Evolutionary conservation across 768 basidiomycete species (phyloP), one percentile per base, ranked within the genome.

Genomic region (Lenzites betulinus): DNA sequence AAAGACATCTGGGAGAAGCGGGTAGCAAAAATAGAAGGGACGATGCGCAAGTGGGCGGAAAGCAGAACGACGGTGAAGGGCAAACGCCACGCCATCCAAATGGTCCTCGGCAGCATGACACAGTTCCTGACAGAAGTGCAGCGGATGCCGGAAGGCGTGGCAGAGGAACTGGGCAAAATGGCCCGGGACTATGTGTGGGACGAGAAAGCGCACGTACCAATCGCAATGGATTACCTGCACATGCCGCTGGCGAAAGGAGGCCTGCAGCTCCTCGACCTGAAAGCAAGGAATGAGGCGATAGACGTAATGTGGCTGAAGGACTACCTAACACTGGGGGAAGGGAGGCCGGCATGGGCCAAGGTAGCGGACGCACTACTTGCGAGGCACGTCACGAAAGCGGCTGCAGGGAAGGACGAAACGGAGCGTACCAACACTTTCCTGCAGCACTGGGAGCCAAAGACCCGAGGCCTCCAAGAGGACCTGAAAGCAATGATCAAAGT

Each of bases 201-300:
- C n/a, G 50, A 20, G 3, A 36, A 35, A 20, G 3, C 2, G n/a
- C 3, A 26, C 26, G 5, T 13, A 2, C 33, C 50, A 1, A 30
- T 51, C 15, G 12, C 5, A 2, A 12, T 35, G 18, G 50, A 35
- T 2, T 7, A 20, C 38, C 5, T 51, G 33, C n/a, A 5, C 33
- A 20, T 22, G 7, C 50, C 50, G 13, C 11, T 20, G 7, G 22
- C 2, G 23, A 3, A n/a, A 6, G 50, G 50, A 25, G 50, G 50
- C 5, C 20, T 35, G 2, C 7, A n/a, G 2, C 7, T 51, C n/a
- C 50, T 51, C 16, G 50, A 51, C n/a, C 33, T 20, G 23, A 15
- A 18, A 12, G 8, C 38, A 44, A 26, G 60, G 51, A 56, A 67
- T 26, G 54, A 66, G 43, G 67, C 64, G 1, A 64, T 66, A 0